Evolutionary conservation across 2,329 filamentous ascomycete genomes (phyloP), one percentile per base, ranked within the genome.

Genomic region (Cephalotrichum gorgonifer): DNA sequence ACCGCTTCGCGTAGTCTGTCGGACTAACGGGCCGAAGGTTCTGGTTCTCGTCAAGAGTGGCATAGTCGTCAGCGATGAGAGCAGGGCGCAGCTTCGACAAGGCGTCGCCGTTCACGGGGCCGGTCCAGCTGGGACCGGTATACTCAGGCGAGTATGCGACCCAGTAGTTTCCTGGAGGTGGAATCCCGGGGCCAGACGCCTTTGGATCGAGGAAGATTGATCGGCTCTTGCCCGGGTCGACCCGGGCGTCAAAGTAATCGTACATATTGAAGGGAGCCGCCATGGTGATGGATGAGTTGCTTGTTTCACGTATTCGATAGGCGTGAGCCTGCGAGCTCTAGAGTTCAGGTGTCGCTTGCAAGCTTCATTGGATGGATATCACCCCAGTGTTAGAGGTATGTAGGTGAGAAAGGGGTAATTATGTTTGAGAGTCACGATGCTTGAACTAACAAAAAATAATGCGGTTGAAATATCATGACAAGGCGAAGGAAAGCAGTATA

Each of bases 1-100:
- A 64, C 33, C 62, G 53, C 15, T 55, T 30, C 2, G 62, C 61
- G 27, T 60, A 56, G 8, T 53, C 49, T 8, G 60, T 60, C 4
- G 61, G 61, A 15, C 56, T 53, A 27, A 51, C 49, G 41, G 50
- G 45, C 9, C 4, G 12, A 9, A n/a, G 7, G 7, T 33, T 4
- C 7, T 15, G 7, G 23, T 22, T 6, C 7, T 42, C 17, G 39
- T 42, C 39, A 3, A 7, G 11, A 14, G 4, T 23, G 23, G 20
- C 11, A 11, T 45, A 49, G 17, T 64, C 61, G 20, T 47, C 43
- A 14, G 54, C 46, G 0, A 58, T 52, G 17, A 61, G 20, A 12
- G 58, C 59, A 9, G 60, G 59, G 20, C 30, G 23, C 30, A 44
- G 20, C 14, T 14, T 28, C 11, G 8, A 11, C 7, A 49, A n/a